A percentile compares a stretch with the other conserved stretches of the same genome.
Conservation (phyloP, 257 asterid genomes). For the Scutellaria galericulata region DNA sequence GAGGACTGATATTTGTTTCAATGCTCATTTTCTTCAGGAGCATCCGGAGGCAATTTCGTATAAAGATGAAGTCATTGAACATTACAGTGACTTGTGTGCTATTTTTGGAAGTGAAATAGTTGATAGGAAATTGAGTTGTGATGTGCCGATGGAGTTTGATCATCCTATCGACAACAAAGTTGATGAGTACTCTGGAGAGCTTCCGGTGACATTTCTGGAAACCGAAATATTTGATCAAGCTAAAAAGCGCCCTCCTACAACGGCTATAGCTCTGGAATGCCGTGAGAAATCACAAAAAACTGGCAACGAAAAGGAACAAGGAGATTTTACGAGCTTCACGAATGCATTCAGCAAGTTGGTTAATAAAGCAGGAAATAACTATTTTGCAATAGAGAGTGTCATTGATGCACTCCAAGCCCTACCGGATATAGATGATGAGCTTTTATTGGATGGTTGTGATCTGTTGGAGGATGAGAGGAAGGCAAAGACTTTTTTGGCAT, state of each 20-base stretch:
- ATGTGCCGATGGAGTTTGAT: constrained; percentile 33
- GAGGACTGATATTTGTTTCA: background rate
- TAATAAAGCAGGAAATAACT: constrained; percentile 13
- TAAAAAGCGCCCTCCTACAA: constrained; percentile 31
- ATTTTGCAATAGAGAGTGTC: constrained; percentile 38
- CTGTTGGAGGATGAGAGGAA: constrained; percentile 52
- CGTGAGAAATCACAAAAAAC: constrained; percentile 38
- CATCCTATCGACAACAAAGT: constrained; percentile 31
- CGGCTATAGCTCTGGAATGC: constrained; percentile 12
- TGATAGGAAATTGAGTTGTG: constrained; percentile 30
- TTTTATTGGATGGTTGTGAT: constrained; percentile 54
- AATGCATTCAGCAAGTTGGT: constrained; percentile 19
- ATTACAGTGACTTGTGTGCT: constrained; percentile 32
- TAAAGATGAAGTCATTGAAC: constrained; percentile 34
- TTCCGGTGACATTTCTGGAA: constrained; percentile 31
- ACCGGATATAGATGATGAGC: constrained; percentile 46
- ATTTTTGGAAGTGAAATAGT: constrained; percentile 39
- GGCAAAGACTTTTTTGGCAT: constrained; percentile 54
- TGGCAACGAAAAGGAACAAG: constrained; percentile 3
- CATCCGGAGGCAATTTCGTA: constrained; percentile 35
- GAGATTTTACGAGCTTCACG: background rate
- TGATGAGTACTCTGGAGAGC: constrained; percentile 38
- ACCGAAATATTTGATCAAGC: constrained; percentile 26
- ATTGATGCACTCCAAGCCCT: constrained; percentile 50
- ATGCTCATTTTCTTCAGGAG: constrained; percentile 41